Percentiles rank a stretch among this genome's conserved stretches.
Conservation (phyloP, 169 alveolate species). For the Plasmodium berghei region DNA sequence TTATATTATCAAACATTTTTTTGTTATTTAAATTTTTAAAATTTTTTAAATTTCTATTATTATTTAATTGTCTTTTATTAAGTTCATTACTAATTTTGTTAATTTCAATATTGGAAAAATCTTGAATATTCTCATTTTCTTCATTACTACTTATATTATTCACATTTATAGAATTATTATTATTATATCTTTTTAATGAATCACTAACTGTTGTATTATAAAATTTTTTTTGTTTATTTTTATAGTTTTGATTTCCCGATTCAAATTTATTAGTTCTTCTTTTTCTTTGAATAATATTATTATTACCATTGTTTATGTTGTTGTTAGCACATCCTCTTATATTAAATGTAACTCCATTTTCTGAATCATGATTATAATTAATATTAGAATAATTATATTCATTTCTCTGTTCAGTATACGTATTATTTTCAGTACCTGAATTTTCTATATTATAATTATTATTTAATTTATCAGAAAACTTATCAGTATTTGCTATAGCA, state of each 20-base stretch:
- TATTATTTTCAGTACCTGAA: too few relatives aligned
- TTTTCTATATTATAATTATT: too few relatives aligned
- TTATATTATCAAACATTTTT: conserved; percentile 27
- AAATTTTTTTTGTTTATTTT: conserved; percentile 43
- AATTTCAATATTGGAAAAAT: not conserved
- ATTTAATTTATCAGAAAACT: too few relatives aligned
- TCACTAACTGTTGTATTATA: conserved; percentile 33
- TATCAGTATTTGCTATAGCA: too few relatives aligned
- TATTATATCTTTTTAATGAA: conserved; percentile 29
- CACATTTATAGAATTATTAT: conserved; percentile 4
- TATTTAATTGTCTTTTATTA: too few relatives aligned
- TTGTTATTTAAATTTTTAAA: conserved; percentile 10
- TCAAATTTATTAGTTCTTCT: conserved; percentile 42
- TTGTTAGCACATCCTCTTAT: not conserved
- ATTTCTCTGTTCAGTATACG: too few relatives aligned
- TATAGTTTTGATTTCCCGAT: conserved; percentile 3
- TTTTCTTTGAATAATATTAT: conserved; percentile 9
- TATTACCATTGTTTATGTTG: conserved; percentile 14
- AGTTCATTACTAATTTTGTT: too few relatives aligned
- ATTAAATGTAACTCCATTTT: too few relatives aligned
- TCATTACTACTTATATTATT: not conserved
- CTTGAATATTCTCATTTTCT: not conserved
- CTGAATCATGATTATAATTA: too few relatives aligned
- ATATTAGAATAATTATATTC: too few relatives aligned
- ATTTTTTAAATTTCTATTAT: not conserved